Evolutionary conservation across 495 filamentous ascomycete species (phyloP), one percentile per base, ranked within the genome.

Genomic region (Podospora tetraspora): DNA sequence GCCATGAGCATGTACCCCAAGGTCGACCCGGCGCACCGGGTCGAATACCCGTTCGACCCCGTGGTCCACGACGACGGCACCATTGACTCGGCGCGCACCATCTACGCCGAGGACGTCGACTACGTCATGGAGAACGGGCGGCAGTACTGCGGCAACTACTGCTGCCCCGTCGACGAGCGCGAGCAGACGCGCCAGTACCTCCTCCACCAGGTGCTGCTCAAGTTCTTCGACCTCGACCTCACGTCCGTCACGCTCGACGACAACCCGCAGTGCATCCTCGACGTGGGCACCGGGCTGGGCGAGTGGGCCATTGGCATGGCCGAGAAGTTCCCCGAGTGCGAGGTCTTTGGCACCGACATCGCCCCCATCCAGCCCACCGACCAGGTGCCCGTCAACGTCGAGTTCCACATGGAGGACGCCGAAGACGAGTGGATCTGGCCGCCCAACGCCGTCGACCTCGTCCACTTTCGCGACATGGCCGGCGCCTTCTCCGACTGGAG

Each of bases 251-350:
- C 85, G 34, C 75, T 91, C n/a, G 80, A 80, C 27, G 80, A 80
- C 27, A 70, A 82, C 64, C 81, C 82, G 0, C 75, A 77, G 19
- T 84, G 87, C 66, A 89, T 92, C 37, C 80, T 92, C 9, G 90
- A 91, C 70, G 80, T 91, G 32, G 90, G 89, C 32, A 90, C 89
- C 0, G 90, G 88, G 7, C 84, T 86, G 8, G 89, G 89, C 21
- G 89, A 91, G 69, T 92, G 89, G 90, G 89, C 88, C n/a, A 89
- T 90, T 64, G 87, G 85, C 52, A 88, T 91, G 81, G 89, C 84
- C 23, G 85, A 90, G 72, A 75, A 79, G 62, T 88, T 85, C 69
- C 89, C 89, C 16, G 75, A 85, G 9, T 84, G 85, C 68, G 84
- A 88, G 69, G 85, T 92, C 7, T 87, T 88, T 43, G 90, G 89